phyloP scores from a whole-genome alignment of 257 asterid genomes.

The Osmanthus fragrans region DNA sequence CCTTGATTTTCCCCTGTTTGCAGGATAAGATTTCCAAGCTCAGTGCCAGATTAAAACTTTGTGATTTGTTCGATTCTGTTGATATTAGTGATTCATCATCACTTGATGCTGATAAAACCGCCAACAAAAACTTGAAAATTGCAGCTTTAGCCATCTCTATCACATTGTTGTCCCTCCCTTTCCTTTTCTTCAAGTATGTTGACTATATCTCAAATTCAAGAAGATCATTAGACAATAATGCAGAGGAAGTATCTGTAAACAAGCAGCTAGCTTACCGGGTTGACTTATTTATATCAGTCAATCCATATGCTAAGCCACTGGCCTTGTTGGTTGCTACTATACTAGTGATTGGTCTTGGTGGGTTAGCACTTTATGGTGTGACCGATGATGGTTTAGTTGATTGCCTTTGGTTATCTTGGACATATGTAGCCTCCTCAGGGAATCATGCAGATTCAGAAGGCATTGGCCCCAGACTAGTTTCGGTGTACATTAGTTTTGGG shows the following conservation, averaged over 20 bases:
- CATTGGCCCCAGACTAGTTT: slow-evolving; percentile 69
- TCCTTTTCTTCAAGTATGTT: slow-evolving; percentile 64
- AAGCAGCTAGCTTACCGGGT: slow-evolving; percentile 79
- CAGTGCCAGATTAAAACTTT: slow-evolving; percentile 42
- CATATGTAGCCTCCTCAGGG: slow-evolving; percentile 78
- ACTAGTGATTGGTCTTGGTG: slow-evolving; percentile 72
- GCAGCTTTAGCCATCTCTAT: slow-evolving; percentile 59
- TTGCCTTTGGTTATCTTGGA: slow-evolving; percentile 88
- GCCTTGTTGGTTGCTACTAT: slow-evolving; percentile 79
- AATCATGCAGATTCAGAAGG: slow-evolving; percentile 85
- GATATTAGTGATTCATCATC: slow-evolving; percentile 31
- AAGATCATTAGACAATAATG: slow-evolving; percentile 47
- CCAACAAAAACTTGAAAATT: slow-evolving; percentile 46
- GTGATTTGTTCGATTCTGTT: slow-evolving; percentile 45
- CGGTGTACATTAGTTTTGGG: slow-evolving; percentile 78
- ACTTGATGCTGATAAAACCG: slow-evolving; percentile 19
- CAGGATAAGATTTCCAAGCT: slow-evolving; percentile 69
- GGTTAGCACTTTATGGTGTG: slow-evolving; percentile 82
- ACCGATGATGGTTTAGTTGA: slow-evolving; percentile 70
- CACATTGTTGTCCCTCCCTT: slow-evolving; percentile 54
- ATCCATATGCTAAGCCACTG: slow-evolving; percentile 83
- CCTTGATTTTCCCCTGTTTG: slow-evolving; percentile 18
- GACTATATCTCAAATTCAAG: slow-evolving; percentile 63
- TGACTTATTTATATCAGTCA: slow-evolving; percentile 68
- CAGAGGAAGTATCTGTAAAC: slow-evolving; percentile 69